Percentiles rank a stretch among this genome's conserved stretches.
These are phyloP conservation scores for Rhynchospora breviuscula DNA, from an alignment of 176 grass and related monocot species.

Conservation along the genomic window DNA sequence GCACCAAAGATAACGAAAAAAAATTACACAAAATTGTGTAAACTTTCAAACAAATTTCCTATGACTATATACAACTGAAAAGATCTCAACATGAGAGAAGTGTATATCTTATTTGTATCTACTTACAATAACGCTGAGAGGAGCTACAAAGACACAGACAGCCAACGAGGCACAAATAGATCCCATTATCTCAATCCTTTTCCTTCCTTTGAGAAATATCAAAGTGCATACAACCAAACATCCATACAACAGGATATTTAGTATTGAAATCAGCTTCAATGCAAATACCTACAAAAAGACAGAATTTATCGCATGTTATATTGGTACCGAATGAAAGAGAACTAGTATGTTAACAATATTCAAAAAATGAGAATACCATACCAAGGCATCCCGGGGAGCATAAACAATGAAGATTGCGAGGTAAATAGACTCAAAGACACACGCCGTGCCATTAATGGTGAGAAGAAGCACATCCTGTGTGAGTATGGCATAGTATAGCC, in stretches of 20 bases:
- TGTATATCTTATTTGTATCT: not conserved
- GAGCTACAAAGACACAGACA: conserved; percentile 64
- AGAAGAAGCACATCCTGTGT: conserved; percentile 51
- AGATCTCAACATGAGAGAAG: not conserved
- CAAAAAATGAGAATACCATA: not conserved
- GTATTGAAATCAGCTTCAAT: conserved; percentile 32
- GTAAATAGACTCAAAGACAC: conserved; percentile 55
- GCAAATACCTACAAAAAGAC: conserved; percentile 34
- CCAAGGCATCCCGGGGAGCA: conserved; percentile 43
- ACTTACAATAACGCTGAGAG: conserved; percentile 77
- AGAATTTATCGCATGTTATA: not conserved
- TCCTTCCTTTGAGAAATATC: conserved; percentile 27
- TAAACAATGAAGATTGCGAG: conserved; percentile 61
- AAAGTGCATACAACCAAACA: conserved; percentile 39
- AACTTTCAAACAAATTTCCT: not conserved
- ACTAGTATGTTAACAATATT: not conserved
- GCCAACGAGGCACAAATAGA: conserved; percentile 58
- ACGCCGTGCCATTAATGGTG: conserved; percentile 56
- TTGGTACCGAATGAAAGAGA: not conserved
- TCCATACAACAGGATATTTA: conserved; percentile 51
- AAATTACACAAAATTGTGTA: not conserved
- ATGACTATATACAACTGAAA: not conserved
- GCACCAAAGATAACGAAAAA: conserved; percentile 4
- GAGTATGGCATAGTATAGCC: conserved; percentile 76
- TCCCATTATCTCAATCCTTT: conserved; percentile 42